Evolutionary conservation across 2,329 filamentous ascomycete species (phyloP).

Genomic region (Clonostachys solani): DNA sequence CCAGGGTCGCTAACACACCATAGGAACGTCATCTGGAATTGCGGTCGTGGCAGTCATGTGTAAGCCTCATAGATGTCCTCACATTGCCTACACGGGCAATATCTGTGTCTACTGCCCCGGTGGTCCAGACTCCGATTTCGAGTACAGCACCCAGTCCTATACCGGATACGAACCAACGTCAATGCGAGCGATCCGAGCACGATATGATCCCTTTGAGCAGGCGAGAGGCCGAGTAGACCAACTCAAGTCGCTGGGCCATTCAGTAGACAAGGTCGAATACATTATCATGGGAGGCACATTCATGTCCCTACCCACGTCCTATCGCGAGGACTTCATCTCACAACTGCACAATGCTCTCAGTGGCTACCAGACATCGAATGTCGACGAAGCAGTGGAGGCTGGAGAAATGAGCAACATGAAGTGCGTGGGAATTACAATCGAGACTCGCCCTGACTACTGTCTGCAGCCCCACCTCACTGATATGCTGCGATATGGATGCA

Average conservation of each 20-base stretch:
- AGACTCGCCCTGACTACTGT: conserved; percentile 95
- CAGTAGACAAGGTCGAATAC: conserved; percentile 98
- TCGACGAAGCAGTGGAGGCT: conserved; percentile 91
- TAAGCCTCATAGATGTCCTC: conserved; percentile 95
- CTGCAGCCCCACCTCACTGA: conserved; percentile 90
- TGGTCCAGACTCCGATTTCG: conserved; percentile 96
- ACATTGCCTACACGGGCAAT: conserved; percentile 97
- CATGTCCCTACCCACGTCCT: conserved; percentile 89
- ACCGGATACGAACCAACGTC: conserved; percentile 98
- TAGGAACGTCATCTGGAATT: conserved; percentile 90
- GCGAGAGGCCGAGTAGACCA: conserved; percentile 94
- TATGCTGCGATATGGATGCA: conserved; percentile 98
- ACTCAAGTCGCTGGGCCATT: conserved; percentile 91
- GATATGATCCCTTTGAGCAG: conserved; percentile 98
- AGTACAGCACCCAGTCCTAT: conserved; percentile 98
- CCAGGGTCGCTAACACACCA: not conserved
- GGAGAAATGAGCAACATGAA: conserved; percentile 97
- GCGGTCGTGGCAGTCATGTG: conserved; percentile 99
- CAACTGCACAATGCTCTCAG: conserved; percentile 96
- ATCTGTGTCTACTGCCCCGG: conserved; percentile 99
- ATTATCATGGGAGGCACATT: conserved; percentile 99
- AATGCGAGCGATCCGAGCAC: conserved; percentile 94
- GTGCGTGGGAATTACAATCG: conserved; percentile 97
- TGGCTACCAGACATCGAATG: conserved; percentile 89
- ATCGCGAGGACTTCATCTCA: conserved; percentile 89